Conservation (phyloP, 2,329 filamentous ascomycete species). For the Graphilbum fragrans region DNA sequence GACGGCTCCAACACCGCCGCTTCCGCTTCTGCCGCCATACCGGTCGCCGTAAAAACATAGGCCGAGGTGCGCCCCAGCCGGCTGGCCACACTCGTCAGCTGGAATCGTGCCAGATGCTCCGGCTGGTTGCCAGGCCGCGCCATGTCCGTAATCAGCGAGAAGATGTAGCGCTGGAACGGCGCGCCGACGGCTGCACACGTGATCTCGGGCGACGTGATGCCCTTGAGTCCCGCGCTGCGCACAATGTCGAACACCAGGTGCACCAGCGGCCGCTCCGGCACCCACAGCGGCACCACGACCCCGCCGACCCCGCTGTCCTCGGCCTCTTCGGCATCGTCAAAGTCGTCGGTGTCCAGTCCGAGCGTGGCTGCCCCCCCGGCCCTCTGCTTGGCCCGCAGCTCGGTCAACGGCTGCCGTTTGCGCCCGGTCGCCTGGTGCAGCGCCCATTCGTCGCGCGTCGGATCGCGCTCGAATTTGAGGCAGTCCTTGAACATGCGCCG, state of each 20-base stretch:
- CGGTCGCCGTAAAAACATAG: constrained; percentile 24
- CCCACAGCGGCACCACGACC: constrained; percentile 12
- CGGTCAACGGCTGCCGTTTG: constrained; percentile 12
- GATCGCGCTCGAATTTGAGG: constrained; percentile 43
- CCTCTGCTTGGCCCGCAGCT: constrained; percentile 7
- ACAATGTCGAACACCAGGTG: constrained; percentile 23
- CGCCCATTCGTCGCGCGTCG: constrained; percentile 44
- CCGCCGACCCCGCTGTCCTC: constrained; percentile 6
- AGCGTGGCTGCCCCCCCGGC: constrained; percentile 1
- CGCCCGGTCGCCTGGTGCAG: constrained; percentile 39
- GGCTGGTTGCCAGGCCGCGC: constrained; percentile 25
- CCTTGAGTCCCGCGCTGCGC: constrained; percentile 17
- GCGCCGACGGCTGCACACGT: constrained; percentile 22
- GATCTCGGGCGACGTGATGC: constrained; percentile 23
- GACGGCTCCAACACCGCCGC: neutral
- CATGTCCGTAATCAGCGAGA: constrained; percentile 17
- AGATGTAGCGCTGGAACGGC: constrained; percentile 22
- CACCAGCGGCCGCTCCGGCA: constrained; percentile 21
- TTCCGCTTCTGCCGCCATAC: neutral
- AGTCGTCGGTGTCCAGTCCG: constrained; percentile 5
- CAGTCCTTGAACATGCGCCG: constrained; percentile 47
- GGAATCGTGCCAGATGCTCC: constrained; percentile 24
- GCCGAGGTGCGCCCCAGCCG: constrained; percentile 27
- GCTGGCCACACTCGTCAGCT: constrained; percentile 23
- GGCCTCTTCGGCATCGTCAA: constrained; percentile 4